These are phyloP conservation scores for Ceratobasidium sp. DNA, from an alignment of 1,284 basidiomycete genomes.

Conservation along the genomic window DNA sequence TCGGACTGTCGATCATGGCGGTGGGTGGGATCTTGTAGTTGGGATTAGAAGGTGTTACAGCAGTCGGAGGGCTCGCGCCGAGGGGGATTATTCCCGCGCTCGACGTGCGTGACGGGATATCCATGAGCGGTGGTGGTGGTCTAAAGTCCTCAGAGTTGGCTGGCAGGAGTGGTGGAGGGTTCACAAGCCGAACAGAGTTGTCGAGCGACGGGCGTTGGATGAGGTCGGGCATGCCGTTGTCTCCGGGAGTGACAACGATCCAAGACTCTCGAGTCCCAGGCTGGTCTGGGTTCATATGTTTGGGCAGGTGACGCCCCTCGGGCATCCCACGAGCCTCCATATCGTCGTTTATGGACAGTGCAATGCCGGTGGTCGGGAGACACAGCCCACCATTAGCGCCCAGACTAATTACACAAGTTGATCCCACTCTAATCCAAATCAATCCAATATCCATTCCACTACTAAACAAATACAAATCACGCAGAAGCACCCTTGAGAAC, in stretches of 20 bases:
- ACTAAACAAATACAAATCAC: background rate
- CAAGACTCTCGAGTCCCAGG: conserved; percentile 13
- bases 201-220: conserved; percentile 15
- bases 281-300: background rate
- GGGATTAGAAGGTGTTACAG: conserved; percentile 8
- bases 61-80: conserved; percentile 19
- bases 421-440: background rate
- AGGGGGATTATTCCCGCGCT: conserved; percentile 24
- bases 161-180: conserved; percentile 9
- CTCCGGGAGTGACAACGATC: conserved; percentile 28
- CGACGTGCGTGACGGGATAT: conserved; percentile 1
- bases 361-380: background rate
- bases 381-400: conserved; percentile 25
- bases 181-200: conserved; percentile 8
- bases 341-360: background rate
- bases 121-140: background rate
- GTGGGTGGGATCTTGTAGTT: conserved; percentile 13
- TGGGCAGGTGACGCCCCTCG: conserved; percentile 20
- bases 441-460: conserved; percentile 1
- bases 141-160: background rate
- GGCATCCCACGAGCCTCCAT: background rate
- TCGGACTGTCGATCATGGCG: background rate
- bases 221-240: background rate
- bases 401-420: conserved; percentile 18
- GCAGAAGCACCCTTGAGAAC: conserved; percentile 11